Conservation (phyloP, 805 yeast species). For the Candida boleticola region DNA sequence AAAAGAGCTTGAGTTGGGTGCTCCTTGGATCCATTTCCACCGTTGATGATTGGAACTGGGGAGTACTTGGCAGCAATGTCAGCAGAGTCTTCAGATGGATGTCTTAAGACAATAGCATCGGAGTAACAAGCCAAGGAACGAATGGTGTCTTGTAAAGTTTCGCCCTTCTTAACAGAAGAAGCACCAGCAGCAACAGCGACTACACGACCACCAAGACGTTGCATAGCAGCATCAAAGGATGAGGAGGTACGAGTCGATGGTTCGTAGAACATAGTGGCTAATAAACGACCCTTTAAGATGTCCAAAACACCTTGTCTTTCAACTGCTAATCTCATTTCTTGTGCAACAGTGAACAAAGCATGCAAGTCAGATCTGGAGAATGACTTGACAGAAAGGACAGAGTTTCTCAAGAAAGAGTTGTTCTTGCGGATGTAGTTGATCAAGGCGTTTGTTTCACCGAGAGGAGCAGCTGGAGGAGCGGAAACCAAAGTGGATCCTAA, state of each 20-base stretch:
- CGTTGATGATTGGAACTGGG: slow-evolving; percentile 95
- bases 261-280: slow-evolving; percentile 95
- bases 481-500: slow-evolving; percentile 69
- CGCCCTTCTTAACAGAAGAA: slow-evolving; percentile 98
- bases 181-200: slow-evolving; percentile 80
- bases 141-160: slow-evolving; percentile 94
- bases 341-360: slow-evolving; percentile 92
- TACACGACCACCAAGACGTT: slow-evolving; percentile 97
- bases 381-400: slow-evolving; percentile 84
- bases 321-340: slow-evolving; percentile 94
- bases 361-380: slow-evolving; percentile 87
- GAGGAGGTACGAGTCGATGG: slow-evolving; percentile 97
- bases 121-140: slow-evolving; percentile 93
- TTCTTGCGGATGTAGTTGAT: slow-evolving; percentile 71
- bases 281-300: slow-evolving; percentile 81
- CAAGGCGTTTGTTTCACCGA: slow-evolving; percentile 77
- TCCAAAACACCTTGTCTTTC: slow-evolving; percentile 95
- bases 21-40: slow-evolving; percentile 97
- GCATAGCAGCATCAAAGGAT: slow-evolving; percentile 99
- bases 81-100: slow-evolving; percentile 89
- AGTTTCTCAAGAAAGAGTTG: slow-evolving; percentile 88
- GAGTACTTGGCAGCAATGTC: slow-evolving; percentile 94
- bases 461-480: slow-evolving; percentile 68
- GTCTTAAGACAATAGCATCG: slow-evolving; percentile 96
- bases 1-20: slow-evolving; percentile 99